Evolutionary conservation across 495 filamentous ascomycete species (phyloP), one percentile per base, ranked within the genome.

Genomic region (Aspergillus conjunctus): DNA sequence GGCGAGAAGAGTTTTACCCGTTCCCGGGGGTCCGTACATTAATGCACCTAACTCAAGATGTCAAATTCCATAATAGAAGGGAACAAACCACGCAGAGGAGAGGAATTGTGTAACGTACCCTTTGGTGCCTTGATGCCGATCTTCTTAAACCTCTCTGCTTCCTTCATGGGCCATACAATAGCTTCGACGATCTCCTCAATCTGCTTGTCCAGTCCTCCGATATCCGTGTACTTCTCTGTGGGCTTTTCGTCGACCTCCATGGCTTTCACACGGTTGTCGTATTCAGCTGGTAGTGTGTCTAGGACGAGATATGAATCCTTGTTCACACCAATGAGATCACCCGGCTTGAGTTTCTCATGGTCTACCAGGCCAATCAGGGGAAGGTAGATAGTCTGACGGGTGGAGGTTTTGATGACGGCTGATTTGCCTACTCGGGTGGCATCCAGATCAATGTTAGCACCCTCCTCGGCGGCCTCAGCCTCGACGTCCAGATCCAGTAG

Each of bases 181-280:
- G 94, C 94, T 75, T 99, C 94, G n/a, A 99, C 91, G 43, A 99
- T 87, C 79, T 99, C 94, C 72, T 96, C 95, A 71, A 99, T 99
- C 81, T 99, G 94, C 79, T 99, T 99, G 77, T 96, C 92, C 68
- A 99, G 78, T 34, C 94, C 94, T 73, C 94, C 94, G 20, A 99
- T 95, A 81, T 99, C 94, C 62, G 85, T 91, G 80, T 99, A 99
- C 81, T 98, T 97, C 79, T 99, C 94, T 37, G 92, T 97, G 18
- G 94, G 94, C 83, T 99, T 99, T 84, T 99, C 94, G 68, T 99
- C 94, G 39, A 99, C 94, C 81, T 99, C 94, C 94, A 99, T 99
- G 32, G 94, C 94, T 82, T 99, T 99, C 46, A 99, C 94, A 73
- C 94, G 86, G 80, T 92, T 97, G 73, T 99, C 94, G 72, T 99